These are phyloP conservation scores for Noccaea bulbosa DNA, from an alignment of 345 rosid species.

Conservation along the genomic window DNA sequence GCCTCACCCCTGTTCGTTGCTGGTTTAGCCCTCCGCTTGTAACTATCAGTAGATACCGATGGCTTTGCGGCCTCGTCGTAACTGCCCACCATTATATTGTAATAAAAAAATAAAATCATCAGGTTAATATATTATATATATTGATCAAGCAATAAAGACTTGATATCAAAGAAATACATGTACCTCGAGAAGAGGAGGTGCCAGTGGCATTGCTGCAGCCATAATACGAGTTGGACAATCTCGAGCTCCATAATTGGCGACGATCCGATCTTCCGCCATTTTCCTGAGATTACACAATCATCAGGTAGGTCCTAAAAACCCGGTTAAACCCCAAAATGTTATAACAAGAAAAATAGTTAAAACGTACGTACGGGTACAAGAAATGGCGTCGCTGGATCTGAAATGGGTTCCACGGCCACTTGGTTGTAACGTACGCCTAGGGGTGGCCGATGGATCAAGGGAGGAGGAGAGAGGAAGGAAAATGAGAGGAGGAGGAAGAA, in stretches of 20 bases:
- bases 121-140: too few relatives aligned
- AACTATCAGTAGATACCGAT: conserved; percentile 76
- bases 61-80: conserved; percentile 50
- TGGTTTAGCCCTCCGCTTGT: conserved; percentile 98
- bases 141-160: too few relatives aligned
- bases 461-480: conserved; percentile 57
- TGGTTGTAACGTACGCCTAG: conserved; percentile 36
- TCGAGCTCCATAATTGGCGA: conserved; percentile 72
- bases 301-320: background rate
- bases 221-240: conserved; percentile 57
- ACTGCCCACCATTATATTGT: conserved; percentile 47
- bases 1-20: conserved; percentile 88
- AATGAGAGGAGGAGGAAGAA: conserved; percentile 57
- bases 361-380: conserved; percentile 72
- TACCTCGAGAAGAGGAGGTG: conserved; percentile 61
- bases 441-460: conserved; percentile 39
- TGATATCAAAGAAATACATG: background rate
- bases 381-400: conserved; percentile 36
- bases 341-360: background rate
- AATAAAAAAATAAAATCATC: too few relatives aligned
- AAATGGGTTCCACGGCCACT: conserved; percentile 40
- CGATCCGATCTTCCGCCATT: conserved; percentile 54
- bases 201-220: conserved; percentile 80
- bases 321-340: background rate
- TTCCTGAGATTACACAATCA: conserved; percentile 44